Conservation (phyloP, 768 basidiomycete species). For the Mycena crocata region DNA sequence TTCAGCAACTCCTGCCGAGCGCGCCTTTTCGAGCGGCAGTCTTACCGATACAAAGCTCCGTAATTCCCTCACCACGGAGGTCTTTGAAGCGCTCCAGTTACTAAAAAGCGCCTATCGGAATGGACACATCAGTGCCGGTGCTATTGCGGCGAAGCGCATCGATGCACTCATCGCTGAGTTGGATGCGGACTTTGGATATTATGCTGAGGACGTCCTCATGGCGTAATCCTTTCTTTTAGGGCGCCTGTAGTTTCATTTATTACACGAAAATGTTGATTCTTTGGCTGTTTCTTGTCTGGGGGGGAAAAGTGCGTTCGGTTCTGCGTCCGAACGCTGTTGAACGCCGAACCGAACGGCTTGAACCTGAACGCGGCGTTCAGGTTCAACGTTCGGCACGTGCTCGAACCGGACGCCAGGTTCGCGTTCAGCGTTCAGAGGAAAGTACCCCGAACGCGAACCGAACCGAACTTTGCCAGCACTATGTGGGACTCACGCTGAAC, state of each 20-base stretch:
- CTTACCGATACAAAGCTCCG: not conserved
- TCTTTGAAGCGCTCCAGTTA: not conserved
- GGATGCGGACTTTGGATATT: not conserved
- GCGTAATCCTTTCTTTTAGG: not conserved
- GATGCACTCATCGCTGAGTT: not conserved
- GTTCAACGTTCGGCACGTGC: too few species aligned
- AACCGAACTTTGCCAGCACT: too few species aligned
- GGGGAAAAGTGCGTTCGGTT: not conserved
- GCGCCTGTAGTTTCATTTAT: not conserved
- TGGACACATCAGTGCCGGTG: too few species aligned
- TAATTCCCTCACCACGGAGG: not conserved
- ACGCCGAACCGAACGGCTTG: slow-evolving; percentile 1
- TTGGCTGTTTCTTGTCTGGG: not conserved
- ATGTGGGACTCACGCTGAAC: not conserved
- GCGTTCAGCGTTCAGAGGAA: too few species aligned
- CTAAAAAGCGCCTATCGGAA: not conserved
- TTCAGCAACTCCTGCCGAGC: too few species aligned
- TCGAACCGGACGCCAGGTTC: too few species aligned
- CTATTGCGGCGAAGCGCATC: not conserved
- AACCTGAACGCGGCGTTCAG: too few species aligned
- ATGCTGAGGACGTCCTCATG: not conserved
- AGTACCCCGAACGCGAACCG: too few species aligned
- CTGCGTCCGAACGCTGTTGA: not conserved
- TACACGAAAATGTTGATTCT: not conserved
- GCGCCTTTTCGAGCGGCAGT: not conserved